Base-by-base conservation (phyloP, 2,329 filamentous ascomycete species). In the Talaromyces atroroseus region DNA sequence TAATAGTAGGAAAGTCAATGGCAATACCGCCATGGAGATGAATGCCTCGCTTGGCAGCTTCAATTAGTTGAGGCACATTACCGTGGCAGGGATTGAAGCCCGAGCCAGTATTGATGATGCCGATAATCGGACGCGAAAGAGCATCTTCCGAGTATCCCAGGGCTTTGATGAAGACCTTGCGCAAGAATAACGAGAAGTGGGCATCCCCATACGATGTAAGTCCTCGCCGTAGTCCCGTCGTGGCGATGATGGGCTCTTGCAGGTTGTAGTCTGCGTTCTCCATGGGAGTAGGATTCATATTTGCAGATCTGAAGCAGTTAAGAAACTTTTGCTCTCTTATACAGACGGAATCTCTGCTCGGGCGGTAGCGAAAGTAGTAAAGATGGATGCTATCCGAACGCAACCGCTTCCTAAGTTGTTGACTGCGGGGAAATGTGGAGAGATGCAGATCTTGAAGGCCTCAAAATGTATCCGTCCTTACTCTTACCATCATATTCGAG, bases 161-260 rank as follows among this genome's bases (percentile, higher is more conserved):
- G 0, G 87, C 86, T 69, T 90, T 90, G 74, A 90, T 89, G 69
- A 90, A 90, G 23, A 85, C 86, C 64, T 90, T 90, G 34, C 87
- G 80, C 0, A 90, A 77, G 65, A 90, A 90, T 1, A 90, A 78
- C 0, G 85, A 87, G 73, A 90, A 90, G 70, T 89, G 87, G 6
- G 85, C 77, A 62, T 90, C 87, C 46, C 87, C 87, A 62, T 90
- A 90, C 0, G 82, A 83, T 2, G 86, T 80, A 1, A 89, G 78
- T 1, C 83, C 83, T 62, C 84, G 83, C 7, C 84, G 80, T 29
- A 89, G 75, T 6, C 86, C 86, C 0, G 75, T 68, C n/a, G 36
- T 40, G 6, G 36, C 14, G 5, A 40, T n/a, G 6, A 40, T 40
- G 6, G 36, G 36, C n/a, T 40, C n/a, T 18, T 40, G 4, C 36